A percentile compares a stretch with the other conserved stretches of the same genome.
phyloP scores from a whole-genome alignment of 2,329 filamentous ascomycete species.

The Fragosphaeria purpurea region DNA sequence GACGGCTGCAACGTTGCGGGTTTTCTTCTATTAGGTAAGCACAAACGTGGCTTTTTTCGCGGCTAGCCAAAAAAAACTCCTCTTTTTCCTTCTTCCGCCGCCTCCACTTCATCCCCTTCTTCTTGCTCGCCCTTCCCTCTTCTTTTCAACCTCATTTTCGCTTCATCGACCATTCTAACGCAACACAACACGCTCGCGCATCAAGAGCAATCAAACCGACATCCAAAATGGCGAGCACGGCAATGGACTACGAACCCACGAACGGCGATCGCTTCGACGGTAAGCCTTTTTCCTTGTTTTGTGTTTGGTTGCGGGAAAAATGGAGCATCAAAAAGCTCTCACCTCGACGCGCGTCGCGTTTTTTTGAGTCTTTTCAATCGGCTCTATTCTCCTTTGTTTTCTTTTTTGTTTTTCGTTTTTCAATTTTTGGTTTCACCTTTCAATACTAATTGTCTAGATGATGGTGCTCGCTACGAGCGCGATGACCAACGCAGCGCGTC shows the following conservation, averaged over 20 bases:
- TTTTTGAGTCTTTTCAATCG: constrained; percentile 3
- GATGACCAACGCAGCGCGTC: constrained; percentile 55
- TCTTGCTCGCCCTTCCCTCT: constrained; percentile 8
- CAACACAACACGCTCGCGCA: background rate
- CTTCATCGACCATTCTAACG: background rate
- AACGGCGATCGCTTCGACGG: constrained; percentile 59
- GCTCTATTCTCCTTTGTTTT: background rate
- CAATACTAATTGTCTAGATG: constrained; percentile 34
- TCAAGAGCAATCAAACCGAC: constrained; percentile 5
- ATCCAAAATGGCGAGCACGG: constrained; percentile 46
- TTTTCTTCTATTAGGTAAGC: background rate
- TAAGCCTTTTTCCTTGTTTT: constrained; percentile 24
- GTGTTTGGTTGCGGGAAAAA: too few relatives aligned
- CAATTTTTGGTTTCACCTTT: background rate
- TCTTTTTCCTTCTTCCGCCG: constrained; percentile 1
- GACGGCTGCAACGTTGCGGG: too few relatives aligned
- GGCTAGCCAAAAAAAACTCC: constrained; percentile 6
- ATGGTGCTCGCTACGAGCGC: constrained; percentile 55
- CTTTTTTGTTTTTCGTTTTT: background rate
- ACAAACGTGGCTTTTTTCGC: background rate
- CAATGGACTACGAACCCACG: constrained; percentile 62
- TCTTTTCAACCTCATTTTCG: background rate
- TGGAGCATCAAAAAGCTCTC: too few relatives aligned
- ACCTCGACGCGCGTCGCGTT: background rate
- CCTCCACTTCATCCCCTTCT: constrained; percentile 2